Evolutionary conservation across 257 asterid species (phyloP).

Genomic region (Rauvolfia tetraphylla): DNA sequence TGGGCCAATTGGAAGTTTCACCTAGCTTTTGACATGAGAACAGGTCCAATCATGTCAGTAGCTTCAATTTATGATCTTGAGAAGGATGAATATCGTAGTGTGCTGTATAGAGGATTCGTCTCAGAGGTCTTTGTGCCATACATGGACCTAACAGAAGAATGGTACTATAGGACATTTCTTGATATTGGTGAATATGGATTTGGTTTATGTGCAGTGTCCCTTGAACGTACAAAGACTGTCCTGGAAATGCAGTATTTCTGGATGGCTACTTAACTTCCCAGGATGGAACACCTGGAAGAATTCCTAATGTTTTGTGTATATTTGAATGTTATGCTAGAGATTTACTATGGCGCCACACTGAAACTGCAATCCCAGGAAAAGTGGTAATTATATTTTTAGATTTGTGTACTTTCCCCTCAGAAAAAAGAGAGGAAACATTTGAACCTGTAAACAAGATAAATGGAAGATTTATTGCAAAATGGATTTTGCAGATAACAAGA

Average conservation of each 20-base stretch:
- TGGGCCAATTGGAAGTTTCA: constrained; percentile 74
- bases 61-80: constrained; percentile 56
- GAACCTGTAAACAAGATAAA: neutral
- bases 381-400: constrained; percentile 19
- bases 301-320: constrained; percentile 43
- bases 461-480: neutral
- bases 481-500: constrained; percentile 41
- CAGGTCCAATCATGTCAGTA: constrained; percentile 56
- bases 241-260: constrained; percentile 44
- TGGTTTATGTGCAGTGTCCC: constrained; percentile 48
- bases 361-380: constrained; percentile 36
- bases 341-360: constrained; percentile 75
- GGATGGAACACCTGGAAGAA: constrained; percentile 45
- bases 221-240: constrained; percentile 57
- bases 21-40: constrained; percentile 59
- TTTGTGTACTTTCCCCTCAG: no score
- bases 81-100: constrained; percentile 38
- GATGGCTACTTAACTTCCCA: constrained; percentile 45
- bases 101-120: constrained; percentile 64
- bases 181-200: constrained; percentile 69
- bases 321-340: constrained; percentile 62
- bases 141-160: constrained; percentile 68
- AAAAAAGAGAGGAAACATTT: neutral
- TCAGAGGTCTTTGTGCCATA: constrained; percentile 76
- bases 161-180: constrained; percentile 59